These are phyloP conservation scores for Synchytrium microbalum DNA, from an alignment of 371 early-diverging fungal species.

Conservation along the genomic window DNA sequence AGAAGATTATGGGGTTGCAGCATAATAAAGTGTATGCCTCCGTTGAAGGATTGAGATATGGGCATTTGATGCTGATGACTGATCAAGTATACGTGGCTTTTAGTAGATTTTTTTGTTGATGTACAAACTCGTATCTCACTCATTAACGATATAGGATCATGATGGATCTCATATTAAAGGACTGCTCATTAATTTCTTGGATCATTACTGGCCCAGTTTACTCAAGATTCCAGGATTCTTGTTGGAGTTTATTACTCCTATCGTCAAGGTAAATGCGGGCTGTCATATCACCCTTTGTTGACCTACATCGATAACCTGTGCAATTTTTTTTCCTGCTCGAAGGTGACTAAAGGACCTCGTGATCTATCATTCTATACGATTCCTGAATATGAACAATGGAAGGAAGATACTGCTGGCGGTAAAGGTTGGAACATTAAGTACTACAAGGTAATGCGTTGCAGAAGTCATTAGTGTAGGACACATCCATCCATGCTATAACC, in stretches of 20 bases:
- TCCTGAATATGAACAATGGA: constrained; percentile 89
- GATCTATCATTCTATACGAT: constrained; percentile 77
- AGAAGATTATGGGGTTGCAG: constrained; percentile 90
- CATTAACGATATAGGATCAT: constrained; percentile 57
- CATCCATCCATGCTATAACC: too few relatives aligned
- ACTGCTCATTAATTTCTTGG: constrained; percentile 91
- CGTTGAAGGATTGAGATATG: constrained; percentile 75
- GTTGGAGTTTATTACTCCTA: constrained; percentile 95
- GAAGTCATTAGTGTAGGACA: too few relatives aligned
- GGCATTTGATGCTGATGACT: constrained; percentile 96
- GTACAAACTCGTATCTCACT: background rate
- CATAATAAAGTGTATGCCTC: constrained; percentile 68
- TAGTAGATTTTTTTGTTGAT: constrained; percentile 1
- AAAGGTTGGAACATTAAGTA: constrained; percentile 74
- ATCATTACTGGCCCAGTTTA: constrained; percentile 87
- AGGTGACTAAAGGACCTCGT: constrained; percentile 46
- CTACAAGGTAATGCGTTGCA: constrained; percentile 66
- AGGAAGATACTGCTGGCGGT: constrained; percentile 35
- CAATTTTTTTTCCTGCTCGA: constrained; percentile 23
- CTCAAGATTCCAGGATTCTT: constrained; percentile 86
- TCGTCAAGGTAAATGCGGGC: constrained; percentile 39
- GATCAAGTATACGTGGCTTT: constrained; percentile 57
- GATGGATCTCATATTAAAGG: constrained; percentile 98
- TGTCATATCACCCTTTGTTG: too few relatives aligned
- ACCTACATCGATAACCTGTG: background rate